A percentile compares a stretch with the other conserved stretches of the same genome.
Evolutionary conservation across 768 basidiomycete genomes (phyloP).

Genomic region (Russula sp.): DNA sequence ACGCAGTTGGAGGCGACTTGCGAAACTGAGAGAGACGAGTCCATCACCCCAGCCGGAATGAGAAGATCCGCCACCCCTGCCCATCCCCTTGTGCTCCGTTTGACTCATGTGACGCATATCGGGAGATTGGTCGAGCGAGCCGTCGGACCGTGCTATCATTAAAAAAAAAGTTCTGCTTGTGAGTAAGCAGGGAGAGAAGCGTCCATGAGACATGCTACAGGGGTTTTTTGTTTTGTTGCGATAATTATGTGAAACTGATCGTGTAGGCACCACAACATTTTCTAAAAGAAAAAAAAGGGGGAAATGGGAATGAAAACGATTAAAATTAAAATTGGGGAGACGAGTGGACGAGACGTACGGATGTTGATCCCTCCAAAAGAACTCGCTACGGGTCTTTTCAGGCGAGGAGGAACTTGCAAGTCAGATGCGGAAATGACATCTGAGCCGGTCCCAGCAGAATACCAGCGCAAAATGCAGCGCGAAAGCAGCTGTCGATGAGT

Average conservation of each 20-base stretch:
- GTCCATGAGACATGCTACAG: neutral
- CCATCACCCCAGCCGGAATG: constrained; percentile 13
- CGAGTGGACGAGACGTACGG: constrained; percentile 4
- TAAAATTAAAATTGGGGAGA: neutral
- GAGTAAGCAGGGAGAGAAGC: neutral
- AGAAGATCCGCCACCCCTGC: neutral
- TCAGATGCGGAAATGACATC: neutral
- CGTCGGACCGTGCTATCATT: neutral
- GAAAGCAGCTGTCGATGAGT: constrained; percentile 17
- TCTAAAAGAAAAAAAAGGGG: neutral
- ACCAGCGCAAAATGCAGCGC: constrained; percentile 14
- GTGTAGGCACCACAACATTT: constrained; percentile 13
- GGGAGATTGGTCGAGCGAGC: neutral
- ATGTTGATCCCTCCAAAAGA: constrained; percentile 27
- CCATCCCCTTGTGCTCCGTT: neutral
- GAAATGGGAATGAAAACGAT: neutral
- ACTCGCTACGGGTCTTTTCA: constrained; percentile 18
- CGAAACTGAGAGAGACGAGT: constrained; percentile 16
- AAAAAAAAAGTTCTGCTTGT: neutral
- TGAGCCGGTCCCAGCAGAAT: neutral
- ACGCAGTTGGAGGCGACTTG: constrained; percentile 11
- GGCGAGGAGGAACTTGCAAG: neutral
- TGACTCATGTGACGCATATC: neutral
- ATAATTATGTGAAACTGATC: neutral
- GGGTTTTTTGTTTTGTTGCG: neutral